Conservation (phyloP, 129 eudicot species). For the Helianthus annuus region DNA sequence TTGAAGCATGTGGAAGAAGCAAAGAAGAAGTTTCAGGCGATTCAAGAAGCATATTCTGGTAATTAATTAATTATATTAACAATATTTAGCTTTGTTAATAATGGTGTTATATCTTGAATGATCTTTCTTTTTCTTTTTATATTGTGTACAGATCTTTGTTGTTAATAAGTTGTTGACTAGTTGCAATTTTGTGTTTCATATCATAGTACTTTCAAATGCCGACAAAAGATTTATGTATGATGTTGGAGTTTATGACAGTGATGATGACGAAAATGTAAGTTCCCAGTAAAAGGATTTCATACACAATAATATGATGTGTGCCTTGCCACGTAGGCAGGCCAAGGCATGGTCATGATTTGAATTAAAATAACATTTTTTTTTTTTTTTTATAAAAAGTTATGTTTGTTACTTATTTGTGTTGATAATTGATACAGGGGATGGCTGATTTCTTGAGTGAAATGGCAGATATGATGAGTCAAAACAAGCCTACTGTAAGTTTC, state of each 20-base stretch:
- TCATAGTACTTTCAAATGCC: conserved; percentile 69
- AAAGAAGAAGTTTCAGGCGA: conserved; percentile 71
- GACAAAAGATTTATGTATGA: conserved; percentile 87
- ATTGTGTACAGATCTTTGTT: not conserved
- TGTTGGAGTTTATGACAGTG: conserved; percentile 72
- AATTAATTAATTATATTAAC: conserved; percentile 8
- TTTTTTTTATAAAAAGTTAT: too few relatives aligned
- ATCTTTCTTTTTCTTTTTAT: not conserved
- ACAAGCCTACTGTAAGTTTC: conserved; percentile 59
- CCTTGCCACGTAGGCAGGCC: too few relatives aligned
- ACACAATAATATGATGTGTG: too few relatives aligned
- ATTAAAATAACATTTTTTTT: not conserved
- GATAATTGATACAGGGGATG: conserved; percentile 68
- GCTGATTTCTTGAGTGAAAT: conserved; percentile 83
- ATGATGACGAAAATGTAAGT: conserved; percentile 76
- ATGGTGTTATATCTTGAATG: conserved; percentile 6
- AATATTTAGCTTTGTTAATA: not conserved
- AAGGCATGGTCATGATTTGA: not conserved
- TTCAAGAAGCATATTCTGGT: conserved; percentile 96
- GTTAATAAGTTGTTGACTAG: conserved; percentile 12
- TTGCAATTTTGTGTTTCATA: conserved; percentile 25
- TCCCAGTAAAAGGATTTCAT: not conserved
- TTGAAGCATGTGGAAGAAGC: conserved; percentile 69
- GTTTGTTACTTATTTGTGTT: too few relatives aligned
- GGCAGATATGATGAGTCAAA: conserved; percentile 76